These are phyloP conservation scores for Ascochyta lentis DNA, from an alignment of 2,329 filamentous ascomycete genomes.

Conservation along the genomic window DNA sequence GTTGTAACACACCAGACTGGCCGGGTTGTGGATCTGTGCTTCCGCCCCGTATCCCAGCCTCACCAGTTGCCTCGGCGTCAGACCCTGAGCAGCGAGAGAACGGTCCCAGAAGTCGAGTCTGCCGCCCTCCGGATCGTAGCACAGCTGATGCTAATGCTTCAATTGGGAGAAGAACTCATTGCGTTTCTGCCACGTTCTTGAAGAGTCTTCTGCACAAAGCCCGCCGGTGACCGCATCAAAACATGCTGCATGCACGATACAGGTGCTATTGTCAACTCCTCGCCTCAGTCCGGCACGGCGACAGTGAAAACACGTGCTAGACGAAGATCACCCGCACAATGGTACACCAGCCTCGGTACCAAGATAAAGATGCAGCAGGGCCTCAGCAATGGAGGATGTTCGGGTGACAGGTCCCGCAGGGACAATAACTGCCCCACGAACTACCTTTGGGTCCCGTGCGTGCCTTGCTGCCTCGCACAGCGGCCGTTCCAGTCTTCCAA, in stretches of 20 bases:
- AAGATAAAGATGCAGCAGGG: neutral
- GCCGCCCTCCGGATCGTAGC: neutral
- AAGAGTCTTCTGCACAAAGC: neutral
- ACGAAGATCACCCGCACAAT: neutral
- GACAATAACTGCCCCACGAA: constrained; percentile 3
- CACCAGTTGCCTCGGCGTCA: neutral
- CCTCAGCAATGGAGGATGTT: neutral
- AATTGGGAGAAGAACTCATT: neutral
- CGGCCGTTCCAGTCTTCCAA: constrained; percentile 2
- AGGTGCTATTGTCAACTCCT: constrained; percentile 1
- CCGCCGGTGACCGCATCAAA: neutral
- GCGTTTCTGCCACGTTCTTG: too few relatives aligned
- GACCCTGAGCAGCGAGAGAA: neutral
- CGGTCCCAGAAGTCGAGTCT: neutral
- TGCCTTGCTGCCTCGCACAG: neutral
- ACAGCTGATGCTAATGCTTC: neutral
- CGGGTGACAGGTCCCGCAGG: constrained; percentile 1
- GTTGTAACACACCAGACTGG: neutral
- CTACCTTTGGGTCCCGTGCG: constrained; percentile 1
- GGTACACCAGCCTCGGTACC: constrained; percentile 6
- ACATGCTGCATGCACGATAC: neutral
- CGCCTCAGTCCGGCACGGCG: neutral
- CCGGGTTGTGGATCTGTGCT: neutral
- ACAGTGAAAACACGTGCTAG: neutral
- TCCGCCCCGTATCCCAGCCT: neutral